These are phyloP conservation scores for Boeremia lycopersici DNA, from an alignment of 2,329 filamentous ascomycete genomes.

Conservation along the genomic window DNA sequence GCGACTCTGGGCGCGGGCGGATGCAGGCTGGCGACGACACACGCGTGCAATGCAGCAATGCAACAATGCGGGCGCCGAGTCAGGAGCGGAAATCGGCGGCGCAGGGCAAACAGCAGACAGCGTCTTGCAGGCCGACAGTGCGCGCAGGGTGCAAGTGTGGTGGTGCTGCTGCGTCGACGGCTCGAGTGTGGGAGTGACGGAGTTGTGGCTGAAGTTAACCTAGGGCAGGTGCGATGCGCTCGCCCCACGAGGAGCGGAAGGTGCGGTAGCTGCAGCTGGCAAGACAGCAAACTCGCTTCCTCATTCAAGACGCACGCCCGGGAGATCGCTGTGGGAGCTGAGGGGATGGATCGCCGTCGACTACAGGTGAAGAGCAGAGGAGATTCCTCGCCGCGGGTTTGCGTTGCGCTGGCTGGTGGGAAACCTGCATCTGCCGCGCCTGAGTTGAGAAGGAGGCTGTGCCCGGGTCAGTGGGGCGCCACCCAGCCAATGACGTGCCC, in stretches of 20 bases:
- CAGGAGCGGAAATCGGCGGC: background rate
- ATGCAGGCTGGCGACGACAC: constrained; percentile 1
- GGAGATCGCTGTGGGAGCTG: constrained; percentile 3
- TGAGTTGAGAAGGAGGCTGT: constrained; percentile 10
- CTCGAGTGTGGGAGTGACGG: constrained; percentile 12
- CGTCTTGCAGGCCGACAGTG: constrained; percentile 3
- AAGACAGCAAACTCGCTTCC: background rate
- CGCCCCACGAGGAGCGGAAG: constrained; percentile 17
- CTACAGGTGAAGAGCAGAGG: constrained; percentile 2
- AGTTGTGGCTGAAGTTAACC: constrained; percentile 19
- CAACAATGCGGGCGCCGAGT: background rate
- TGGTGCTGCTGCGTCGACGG: constrained; percentile 16
- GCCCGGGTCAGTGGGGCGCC: constrained; percentile 2
- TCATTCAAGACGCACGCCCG: constrained; percentile 3
- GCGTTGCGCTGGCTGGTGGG: constrained; percentile 13
- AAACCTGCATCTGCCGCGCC: constrained; percentile 16
- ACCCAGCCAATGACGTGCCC: constrained; percentile 5
- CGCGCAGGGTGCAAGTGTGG: constrained; percentile 8
- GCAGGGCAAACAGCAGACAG: constrained; percentile 1
- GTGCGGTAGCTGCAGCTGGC: constrained; percentile 14
- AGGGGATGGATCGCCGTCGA: constrained; percentile 7
- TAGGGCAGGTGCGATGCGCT: constrained; percentile 16
- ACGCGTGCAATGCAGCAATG: constrained; percentile 1
- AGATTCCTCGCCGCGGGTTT: constrained; percentile 6
- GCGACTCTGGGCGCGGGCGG: constrained; percentile 5